Evolutionary conservation across 2,329 filamentous ascomycete species (phyloP).

Genomic region (Calonectria leucothoes): DNA sequence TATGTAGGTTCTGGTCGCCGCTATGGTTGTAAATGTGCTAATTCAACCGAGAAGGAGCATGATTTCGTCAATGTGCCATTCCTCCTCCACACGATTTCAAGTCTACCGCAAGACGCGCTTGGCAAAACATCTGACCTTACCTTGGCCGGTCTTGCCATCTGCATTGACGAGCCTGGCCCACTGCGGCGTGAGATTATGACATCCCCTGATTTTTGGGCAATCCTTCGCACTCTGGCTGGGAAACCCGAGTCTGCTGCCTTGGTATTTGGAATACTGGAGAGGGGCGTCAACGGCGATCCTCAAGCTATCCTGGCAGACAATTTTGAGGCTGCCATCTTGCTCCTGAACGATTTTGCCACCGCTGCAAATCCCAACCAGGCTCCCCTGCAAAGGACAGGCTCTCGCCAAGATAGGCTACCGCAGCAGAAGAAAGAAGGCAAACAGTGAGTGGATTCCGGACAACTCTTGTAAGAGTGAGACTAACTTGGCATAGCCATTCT

Average conservation of each 20-base stretch:
- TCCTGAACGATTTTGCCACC: constrained; percentile 91
- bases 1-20: constrained; percentile 72
- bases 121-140: constrained; percentile 81
- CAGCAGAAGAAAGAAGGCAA: constrained; percentile 40
- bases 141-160: constrained; percentile 81
- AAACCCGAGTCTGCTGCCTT: constrained; percentile 77
- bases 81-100: constrained; percentile 90
- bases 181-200: constrained; percentile 93
- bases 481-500: constrained; percentile 38
- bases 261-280: constrained; percentile 90
- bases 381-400: constrained; percentile 76
- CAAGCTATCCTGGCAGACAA: constrained; percentile 94
- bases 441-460: constrained; percentile 33
- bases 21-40: constrained; percentile 18
- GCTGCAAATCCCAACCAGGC: constrained; percentile 79
- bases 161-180: constrained; percentile 80
- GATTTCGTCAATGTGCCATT: constrained; percentile 94
- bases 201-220: constrained; percentile 97
- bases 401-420: constrained; percentile 50
- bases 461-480: background rate
- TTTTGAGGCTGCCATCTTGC: constrained; percentile 85
- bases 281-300: constrained; percentile 77
- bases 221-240: constrained; percentile 80
- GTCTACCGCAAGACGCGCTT: constrained; percentile 82
- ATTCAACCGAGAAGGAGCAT: constrained; percentile 70